These are phyloP conservation scores for Fraxinus ornus DNA, from an alignment of 305 asterid genomes.

Conservation along the genomic window DNA sequence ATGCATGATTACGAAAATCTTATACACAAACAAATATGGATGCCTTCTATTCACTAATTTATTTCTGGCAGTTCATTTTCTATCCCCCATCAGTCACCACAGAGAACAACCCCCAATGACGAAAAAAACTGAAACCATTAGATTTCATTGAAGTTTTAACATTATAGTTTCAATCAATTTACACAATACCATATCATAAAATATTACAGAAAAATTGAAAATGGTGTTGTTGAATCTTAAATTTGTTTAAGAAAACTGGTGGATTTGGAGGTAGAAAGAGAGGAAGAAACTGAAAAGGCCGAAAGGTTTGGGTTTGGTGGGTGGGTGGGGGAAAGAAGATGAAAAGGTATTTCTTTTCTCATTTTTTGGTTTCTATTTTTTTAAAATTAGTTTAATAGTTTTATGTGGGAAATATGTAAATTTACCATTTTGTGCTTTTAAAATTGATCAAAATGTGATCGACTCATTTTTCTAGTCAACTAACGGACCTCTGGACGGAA, in stretches of 20 bases:
- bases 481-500: not conserved
- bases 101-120: not conserved
- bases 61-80: not conserved
- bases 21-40: not conserved
- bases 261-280: not conserved
- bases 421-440: not conserved
- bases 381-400: not conserved
- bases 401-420: not conserved
- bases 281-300: not conserved
- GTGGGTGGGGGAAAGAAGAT: not conserved
- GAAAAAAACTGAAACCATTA: not conserved
- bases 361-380: too few relatives aligned
- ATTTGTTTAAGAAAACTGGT: not conserved
- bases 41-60: not conserved
- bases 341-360: not conserved
- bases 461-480: not conserved
- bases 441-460: not conserved
- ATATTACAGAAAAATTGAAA: not conserved
- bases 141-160: constrained; percentile 15
- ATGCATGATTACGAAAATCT: constrained; percentile 15
- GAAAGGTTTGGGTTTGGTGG: not conserved
- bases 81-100: not conserved
- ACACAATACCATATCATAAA: not conserved
- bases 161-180: constrained; percentile 14
- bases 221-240: not conserved